Evolutionary conservation across 2,329 filamentous ascomycete genomes (phyloP), one percentile per base, ranked within the genome.

Genomic region (Ophiostoma ips): DNA sequence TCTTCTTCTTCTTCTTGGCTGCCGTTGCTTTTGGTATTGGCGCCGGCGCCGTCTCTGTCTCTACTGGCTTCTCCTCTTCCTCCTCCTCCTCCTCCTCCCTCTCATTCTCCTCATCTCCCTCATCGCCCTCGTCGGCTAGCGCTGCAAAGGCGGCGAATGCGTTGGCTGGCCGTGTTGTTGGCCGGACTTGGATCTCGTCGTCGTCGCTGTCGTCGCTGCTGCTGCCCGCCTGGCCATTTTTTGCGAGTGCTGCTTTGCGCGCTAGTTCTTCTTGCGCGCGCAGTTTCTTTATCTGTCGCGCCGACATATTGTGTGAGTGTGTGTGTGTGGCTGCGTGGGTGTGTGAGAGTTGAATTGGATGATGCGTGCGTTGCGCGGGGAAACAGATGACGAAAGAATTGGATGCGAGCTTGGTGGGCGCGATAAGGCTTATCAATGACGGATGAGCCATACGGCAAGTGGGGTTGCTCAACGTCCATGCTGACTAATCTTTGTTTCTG

Each of bases 121-220:
- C 16, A 5, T 18, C 68, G 13, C 68, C 67, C 3, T 61, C 65
- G 12, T 64, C 70, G 8, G 64, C 71, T 1, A 79, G 63, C 1
- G 75, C 73, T 9, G 75, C 74, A 52, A 71, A 69, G 0, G 62
- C 66, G 0, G 68, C 63, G 55, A 79, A 79, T 8, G 70, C 57
- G 36, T 53, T 55, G 16, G 31, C 46, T 3, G 44, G 28, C 18
- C 43, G 43, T 45, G 43, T 24, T 45, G 43, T 24, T 11, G 49
- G 41, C 3, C 47, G 48, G 11, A 11, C 16, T 6, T 15, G 16
- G 9, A 49, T 31, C 3, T 66, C 63, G 35, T 60, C 57, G 37
- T 60, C 59, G 9, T 56, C 58, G 12, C 52, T 58, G 15, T 30
- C 58, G 2, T 62, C 62, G 13, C 66, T 43, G 13, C 62, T 56